Evolutionary conservation across 192 early-diverging fungal genomes (phyloP).

Genomic region (Ambispora gerdemannii): DNA sequence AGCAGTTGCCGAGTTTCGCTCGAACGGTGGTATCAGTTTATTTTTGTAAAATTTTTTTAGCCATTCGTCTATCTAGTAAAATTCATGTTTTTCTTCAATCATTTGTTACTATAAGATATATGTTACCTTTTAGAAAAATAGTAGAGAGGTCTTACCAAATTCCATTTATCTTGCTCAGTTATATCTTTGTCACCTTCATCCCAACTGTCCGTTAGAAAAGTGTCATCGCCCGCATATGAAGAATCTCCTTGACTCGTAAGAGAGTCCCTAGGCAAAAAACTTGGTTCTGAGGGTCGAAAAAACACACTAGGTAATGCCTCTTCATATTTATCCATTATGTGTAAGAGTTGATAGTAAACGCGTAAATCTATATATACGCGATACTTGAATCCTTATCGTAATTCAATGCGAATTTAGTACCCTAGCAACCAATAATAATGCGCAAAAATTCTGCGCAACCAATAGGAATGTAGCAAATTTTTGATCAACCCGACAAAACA

Average conservation of each 20-base stretch:
- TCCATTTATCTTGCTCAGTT: neutral
- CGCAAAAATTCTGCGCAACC: too few relatives aligned
- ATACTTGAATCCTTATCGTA: too few relatives aligned
- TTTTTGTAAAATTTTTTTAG: slow-evolving; percentile 9
- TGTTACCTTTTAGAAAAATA: too few relatives aligned
- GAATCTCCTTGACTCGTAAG: neutral
- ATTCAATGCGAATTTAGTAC: too few relatives aligned
- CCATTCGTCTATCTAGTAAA: slow-evolving; percentile 17
- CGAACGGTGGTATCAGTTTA: slow-evolving; percentile 5
- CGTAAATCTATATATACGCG: too few relatives aligned
- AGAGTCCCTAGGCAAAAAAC: neutral
- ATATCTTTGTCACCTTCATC: neutral
- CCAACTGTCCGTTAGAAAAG: neutral
- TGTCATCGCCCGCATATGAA: neutral
- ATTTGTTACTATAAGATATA: neutral
- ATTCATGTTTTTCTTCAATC: neutral
- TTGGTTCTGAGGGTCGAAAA: neutral
- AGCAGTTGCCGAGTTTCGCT: slow-evolving; percentile 5
- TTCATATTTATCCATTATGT: too few relatives aligned
- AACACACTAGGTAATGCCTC: neutral
- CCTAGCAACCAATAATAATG: too few relatives aligned
- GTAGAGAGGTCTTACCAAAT: neutral
- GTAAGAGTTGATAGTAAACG: too few relatives aligned
- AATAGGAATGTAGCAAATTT: too few relatives aligned
- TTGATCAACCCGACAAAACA: too few relatives aligned